A percentile compares a stretch with the other conserved stretches of the same genome.
Evolutionary conservation across 805 yeast genomes (phyloP).

Genomic region (Pachysolen tannophilus): DNA sequence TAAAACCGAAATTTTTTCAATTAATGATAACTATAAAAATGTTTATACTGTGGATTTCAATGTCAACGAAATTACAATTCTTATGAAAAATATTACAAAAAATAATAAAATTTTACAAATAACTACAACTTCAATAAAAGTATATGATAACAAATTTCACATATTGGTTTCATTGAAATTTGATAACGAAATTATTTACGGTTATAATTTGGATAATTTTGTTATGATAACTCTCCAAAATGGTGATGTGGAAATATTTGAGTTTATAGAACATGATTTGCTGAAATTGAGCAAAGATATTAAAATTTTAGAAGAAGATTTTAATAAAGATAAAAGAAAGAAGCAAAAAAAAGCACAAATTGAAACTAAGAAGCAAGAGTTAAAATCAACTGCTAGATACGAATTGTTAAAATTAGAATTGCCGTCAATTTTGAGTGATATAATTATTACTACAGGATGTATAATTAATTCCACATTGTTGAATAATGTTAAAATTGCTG

Average conservation of each 20-base stretch:
- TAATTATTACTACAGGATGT: constrained; percentile 63
- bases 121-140: constrained; percentile 52
- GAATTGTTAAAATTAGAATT: constrained; percentile 21
- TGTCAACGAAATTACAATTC: constrained; percentile 54
- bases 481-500: constrained; percentile 29
- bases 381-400: constrained; percentile 7
- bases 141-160: constrained; percentile 58
- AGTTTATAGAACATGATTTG: constrained; percentile 18
- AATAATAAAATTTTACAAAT: constrained; percentile 66
- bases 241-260: constrained; percentile 62
- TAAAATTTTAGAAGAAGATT: constrained; percentile 8
- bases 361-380: constrained; percentile 2
- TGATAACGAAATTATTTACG: constrained; percentile 57
- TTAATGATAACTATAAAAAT: constrained; percentile 53
- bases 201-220: constrained; percentile 24
- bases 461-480: constrained; percentile 44
- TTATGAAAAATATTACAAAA: constrained; percentile 46
- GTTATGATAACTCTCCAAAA: constrained; percentile 55
- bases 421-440: constrained; percentile 27
- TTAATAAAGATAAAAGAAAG: constrained; percentile 6
- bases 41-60: constrained; percentile 56
- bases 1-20: constrained; percentile 62
- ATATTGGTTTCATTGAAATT: constrained; percentile 40
- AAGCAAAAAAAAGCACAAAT: constrained; percentile 3
- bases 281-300: constrained; percentile 7